These are phyloP conservation scores for Phytophthora quininea DNA, from an alignment of 352 stramenopile species.

Conservation along the genomic window DNA sequence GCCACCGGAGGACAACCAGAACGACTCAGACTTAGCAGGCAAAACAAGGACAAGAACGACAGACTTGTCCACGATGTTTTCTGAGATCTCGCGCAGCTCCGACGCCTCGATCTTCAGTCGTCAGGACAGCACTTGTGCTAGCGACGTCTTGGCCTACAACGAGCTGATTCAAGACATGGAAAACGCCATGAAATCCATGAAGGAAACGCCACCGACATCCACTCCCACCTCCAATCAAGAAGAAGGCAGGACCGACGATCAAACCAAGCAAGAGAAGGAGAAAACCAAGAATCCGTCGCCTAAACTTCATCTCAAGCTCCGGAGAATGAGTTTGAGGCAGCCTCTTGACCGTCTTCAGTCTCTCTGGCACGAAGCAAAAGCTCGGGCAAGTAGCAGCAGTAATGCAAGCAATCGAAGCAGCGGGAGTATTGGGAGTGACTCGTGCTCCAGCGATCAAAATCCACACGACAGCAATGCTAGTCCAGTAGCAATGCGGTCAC, in stretches of 20 bases:
- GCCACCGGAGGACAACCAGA: conserved; percentile 4
- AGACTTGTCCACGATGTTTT: conserved; percentile 29
- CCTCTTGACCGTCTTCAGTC: conserved; percentile 32
- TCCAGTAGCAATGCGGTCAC: conserved; percentile 18
- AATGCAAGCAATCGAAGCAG: conserved; percentile 22
- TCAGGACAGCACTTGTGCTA: conserved; percentile 56
- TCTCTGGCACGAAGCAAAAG: conserved; percentile 32
- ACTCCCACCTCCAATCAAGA: conserved; percentile 29
- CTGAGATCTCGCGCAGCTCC: conserved; percentile 32
- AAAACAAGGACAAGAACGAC: conserved; percentile 27
- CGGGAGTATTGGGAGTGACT: neutral
- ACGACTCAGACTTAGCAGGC: neutral
- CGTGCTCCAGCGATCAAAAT: neutral
- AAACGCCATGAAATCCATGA: conserved; percentile 30
- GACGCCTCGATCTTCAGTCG: conserved; percentile 49
- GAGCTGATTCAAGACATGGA: conserved; percentile 74
- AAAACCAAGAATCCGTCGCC: conserved; percentile 16
- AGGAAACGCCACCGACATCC: conserved; percentile 15
- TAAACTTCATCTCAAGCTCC: conserved; percentile 34
- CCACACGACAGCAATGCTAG: conserved; percentile 14
- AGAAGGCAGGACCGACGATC: conserved; percentile 7
- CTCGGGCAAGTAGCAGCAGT: conserved; percentile 26
- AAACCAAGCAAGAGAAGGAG: conserved; percentile 9
- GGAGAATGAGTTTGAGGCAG: conserved; percentile 26
- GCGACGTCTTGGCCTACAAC: conserved; percentile 69